Base-by-base conservation (phyloP, 2,329 filamentous ascomycete genomes). In the Fusarium vanettenii region DNA sequence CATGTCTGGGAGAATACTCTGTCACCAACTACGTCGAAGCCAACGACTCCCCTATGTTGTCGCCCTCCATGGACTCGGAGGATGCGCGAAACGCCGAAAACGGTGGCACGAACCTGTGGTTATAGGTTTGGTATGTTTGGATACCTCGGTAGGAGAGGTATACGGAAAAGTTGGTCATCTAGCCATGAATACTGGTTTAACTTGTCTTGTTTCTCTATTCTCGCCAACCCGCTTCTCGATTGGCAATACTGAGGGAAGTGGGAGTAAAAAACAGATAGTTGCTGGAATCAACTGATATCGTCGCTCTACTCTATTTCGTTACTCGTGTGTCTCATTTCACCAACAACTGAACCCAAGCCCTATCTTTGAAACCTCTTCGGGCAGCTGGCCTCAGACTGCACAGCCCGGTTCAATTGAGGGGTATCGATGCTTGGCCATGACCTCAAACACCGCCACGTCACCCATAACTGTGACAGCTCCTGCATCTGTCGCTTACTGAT, bases 1-100 rank as follows among this genome's bases (percentile, higher is more conserved):
- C 73, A 16, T 78, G 76, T 22, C 39, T 27, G 5, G 76, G 56
- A 10, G 76, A 78, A 6, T 78, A 76, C n/a, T 56, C 33, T 7
- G 35, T 66, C 4, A n/a, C 2, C 13, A 11, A 8, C 0, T 35
- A 27, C 16, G 67, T 76, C 11, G 20, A n/a, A 0, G 56, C 22
- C 9, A 31, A 20, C 13, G 63, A 68, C 16, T 18, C 56, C n/a
- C 20, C 35, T 20, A n/a, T 61, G 29, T 45, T 65, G 22, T 70
- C 74, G 2, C 69, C 74, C 0, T 75, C 69, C 11, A 62, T 71
- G 11, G 52, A 59, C 18, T 77, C 70, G 4, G 75, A 77, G 1
- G 74, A 76, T n/a, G 31, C 63, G 1, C 60, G 62, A 9, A 70
- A 75, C 22, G 27, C 41, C 0, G 72, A 74, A 2, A 75, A 60